phyloP scores from a whole-genome alignment of 192 early-diverging fungal species.

The Jimgerdemannia flammicorona region DNA sequence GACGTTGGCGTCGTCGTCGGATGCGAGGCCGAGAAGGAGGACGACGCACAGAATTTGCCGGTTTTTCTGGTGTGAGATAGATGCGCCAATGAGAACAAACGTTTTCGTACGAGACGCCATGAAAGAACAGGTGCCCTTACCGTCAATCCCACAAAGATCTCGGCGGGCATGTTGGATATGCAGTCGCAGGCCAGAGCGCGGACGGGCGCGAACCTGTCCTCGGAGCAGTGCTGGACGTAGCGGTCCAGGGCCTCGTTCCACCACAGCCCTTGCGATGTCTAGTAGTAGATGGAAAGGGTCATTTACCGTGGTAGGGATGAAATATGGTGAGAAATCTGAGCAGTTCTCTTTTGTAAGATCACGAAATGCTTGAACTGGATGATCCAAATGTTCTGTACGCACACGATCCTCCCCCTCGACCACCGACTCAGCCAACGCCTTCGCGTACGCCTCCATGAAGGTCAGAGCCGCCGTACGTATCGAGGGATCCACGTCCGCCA shows the following conservation, averaged over 20 bases:
- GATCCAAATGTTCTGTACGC: neutral
- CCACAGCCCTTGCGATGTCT: constrained; percentile 14
- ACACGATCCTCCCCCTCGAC: neutral
- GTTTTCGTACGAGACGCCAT: neutral
- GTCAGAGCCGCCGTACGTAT: constrained; percentile 33
- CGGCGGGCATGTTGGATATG: constrained; percentile 34
- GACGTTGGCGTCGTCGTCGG: constrained; percentile 53
- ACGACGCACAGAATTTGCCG: constrained; percentile 33
- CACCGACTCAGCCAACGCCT: constrained; percentile 10
- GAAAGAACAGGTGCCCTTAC: constrained; percentile 19
- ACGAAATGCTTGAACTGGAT: neutral
- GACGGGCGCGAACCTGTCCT: constrained; percentile 27
- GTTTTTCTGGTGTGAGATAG: constrained; percentile 19
- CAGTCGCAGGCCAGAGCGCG: constrained; percentile 45
- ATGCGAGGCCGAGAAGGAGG: constrained; percentile 35
- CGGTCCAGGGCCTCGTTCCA: constrained; percentile 37
- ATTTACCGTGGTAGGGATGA: neutral
- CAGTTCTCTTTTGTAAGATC: too few relatives aligned
- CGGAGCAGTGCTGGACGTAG: constrained; percentile 38
- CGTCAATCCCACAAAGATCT: constrained; percentile 34
- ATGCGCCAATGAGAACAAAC: neutral
- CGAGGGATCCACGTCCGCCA: constrained; percentile 24
- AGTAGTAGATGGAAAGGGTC: neutral
- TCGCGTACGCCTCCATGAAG: constrained; percentile 42
- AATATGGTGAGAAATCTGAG: neutral